Evolutionary conservation across 2,329 filamentous ascomycete species (phyloP).

Genomic region (Nothopassalora personata): DNA sequence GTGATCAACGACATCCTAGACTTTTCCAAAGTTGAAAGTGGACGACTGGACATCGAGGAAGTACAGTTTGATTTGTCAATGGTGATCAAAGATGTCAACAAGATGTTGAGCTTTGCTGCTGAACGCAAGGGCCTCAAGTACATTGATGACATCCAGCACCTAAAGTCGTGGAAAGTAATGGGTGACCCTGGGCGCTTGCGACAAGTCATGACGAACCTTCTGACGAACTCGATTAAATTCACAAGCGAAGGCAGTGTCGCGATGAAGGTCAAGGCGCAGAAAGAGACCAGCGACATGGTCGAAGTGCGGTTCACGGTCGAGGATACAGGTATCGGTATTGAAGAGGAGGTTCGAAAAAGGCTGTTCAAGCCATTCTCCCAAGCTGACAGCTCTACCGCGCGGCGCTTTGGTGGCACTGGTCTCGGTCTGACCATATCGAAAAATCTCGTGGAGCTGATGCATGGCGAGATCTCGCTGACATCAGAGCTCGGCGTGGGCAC

Average conservation of each 20-base stretch:
- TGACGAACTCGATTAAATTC: slow-evolving; percentile 74
- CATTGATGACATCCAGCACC: slow-evolving; percentile 57
- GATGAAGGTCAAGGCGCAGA: slow-evolving; percentile 59
- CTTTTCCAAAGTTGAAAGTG: slow-evolving; percentile 77
- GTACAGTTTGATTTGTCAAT: slow-evolving; percentile 72
- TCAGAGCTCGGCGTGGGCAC: slow-evolving; percentile 65
- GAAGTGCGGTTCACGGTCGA: slow-evolving; percentile 67
- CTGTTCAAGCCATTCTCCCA: slow-evolving; percentile 79
- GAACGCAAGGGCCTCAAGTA: slow-evolving; percentile 73
- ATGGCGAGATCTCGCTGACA: slow-evolving; percentile 65
- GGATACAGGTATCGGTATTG: slow-evolving; percentile 77
- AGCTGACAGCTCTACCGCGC: slow-evolving; percentile 72
- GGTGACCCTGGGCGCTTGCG: slow-evolving; percentile 79
- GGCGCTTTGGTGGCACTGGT: slow-evolving; percentile 73
- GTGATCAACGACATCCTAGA: slow-evolving; percentile 90
- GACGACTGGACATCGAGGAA: slow-evolving; percentile 70
- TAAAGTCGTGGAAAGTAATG: slow-evolving; percentile 67
- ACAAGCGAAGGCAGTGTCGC: slow-evolving; percentile 63
- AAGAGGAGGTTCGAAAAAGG: slow-evolving; percentile 66
- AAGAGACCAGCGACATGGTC: slow-evolving; percentile 59
- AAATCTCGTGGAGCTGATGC: slow-evolving; percentile 74
- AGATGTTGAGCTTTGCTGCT: slow-evolving; percentile 83
- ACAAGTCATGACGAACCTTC: slow-evolving; percentile 74
- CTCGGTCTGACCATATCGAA: slow-evolving; percentile 76
- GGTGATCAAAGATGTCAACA: slow-evolving; percentile 71